These are phyloP conservation scores for Chlorella ohadii DNA, from an alignment of 139 green algal species.

Conservation along the genomic window DNA sequence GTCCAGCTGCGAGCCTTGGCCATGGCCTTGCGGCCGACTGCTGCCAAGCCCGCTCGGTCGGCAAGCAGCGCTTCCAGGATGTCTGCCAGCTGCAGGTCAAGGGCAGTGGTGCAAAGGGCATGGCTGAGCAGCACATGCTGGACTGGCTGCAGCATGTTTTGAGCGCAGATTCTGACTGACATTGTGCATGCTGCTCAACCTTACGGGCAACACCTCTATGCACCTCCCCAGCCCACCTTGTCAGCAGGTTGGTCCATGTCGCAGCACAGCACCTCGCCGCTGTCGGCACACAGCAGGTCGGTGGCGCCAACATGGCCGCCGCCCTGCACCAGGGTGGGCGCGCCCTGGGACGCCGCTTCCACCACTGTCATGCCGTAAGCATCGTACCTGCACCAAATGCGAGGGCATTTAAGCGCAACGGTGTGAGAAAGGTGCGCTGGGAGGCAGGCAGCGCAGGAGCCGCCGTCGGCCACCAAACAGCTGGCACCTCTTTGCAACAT, in stretches of 20 bases:
- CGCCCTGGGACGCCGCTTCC: conserved; percentile 84
- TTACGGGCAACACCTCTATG: too few species aligned
- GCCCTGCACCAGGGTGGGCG: conserved; percentile 69
- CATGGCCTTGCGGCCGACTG: conserved; percentile 37
- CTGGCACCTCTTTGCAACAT: too few species aligned
- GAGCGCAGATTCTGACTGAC: too few species aligned
- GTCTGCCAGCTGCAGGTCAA: conserved; percentile 34
- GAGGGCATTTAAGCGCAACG: background rate
- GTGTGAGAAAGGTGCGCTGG: too few species aligned
- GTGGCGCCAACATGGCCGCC: conserved; percentile 66
- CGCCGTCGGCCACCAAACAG: too few species aligned
- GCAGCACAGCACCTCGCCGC: conserved; percentile 58
- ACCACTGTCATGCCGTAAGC: conserved; percentile 91
- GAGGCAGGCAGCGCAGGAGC: background rate
- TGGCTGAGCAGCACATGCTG: background rate
- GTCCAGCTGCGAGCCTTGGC: conserved; percentile 56
- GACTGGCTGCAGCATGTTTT: background rate
- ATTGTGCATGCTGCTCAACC: too few species aligned
- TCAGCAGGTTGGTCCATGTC: conserved; percentile 30
- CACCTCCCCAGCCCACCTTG: background rate
- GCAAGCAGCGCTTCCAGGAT: conserved; percentile 36
- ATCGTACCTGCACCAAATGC: conserved; percentile 4
- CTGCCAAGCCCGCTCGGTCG: conserved; percentile 17
- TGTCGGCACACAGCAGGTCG: conserved; percentile 57
- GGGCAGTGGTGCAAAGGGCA: background rate